These are phyloP conservation scores for Fragaria vesca DNA, from an alignment of 306 rosid genomes.

Conservation along the genomic window DNA sequence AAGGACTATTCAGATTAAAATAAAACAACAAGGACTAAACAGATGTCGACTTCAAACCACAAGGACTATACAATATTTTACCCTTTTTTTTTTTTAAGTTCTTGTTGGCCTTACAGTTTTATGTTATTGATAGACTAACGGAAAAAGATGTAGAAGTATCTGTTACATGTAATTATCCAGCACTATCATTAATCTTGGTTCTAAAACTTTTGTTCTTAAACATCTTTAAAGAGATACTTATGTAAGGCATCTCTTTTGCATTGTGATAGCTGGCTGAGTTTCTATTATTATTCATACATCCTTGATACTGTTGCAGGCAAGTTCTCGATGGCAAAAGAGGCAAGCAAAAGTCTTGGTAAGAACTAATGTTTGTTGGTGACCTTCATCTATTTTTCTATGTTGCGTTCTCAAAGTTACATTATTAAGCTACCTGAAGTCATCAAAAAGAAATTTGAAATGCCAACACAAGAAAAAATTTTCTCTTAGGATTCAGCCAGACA, in stretches of 20 bases:
- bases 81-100: neutral
- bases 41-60: too few species aligned
- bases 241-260: conserved; percentile 8
- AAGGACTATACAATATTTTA: too few species aligned
- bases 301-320: conserved; percentile 58
- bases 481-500: neutral
- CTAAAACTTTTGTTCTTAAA: conserved; percentile 1
- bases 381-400: neutral
- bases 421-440: neutral
- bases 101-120: conserved; percentile 5
- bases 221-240: conserved; percentile 5
- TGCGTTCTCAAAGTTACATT: neutral
- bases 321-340: conserved; percentile 90
- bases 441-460: neutral
- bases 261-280: conserved; percentile 1
- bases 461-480: neutral
- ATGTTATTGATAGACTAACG: neutral
- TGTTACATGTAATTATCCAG: neutral
- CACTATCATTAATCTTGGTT: neutral
- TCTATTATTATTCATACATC: conserved; percentile 16
- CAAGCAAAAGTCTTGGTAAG: conserved; percentile 85
- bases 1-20: too few species aligned
- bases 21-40: too few species aligned
- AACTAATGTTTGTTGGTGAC: conserved; percentile 16
- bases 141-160: neutral